Base-by-base conservation (phyloP, 495 filamentous ascomycete species). In the Penicillium argentinense region DNA sequence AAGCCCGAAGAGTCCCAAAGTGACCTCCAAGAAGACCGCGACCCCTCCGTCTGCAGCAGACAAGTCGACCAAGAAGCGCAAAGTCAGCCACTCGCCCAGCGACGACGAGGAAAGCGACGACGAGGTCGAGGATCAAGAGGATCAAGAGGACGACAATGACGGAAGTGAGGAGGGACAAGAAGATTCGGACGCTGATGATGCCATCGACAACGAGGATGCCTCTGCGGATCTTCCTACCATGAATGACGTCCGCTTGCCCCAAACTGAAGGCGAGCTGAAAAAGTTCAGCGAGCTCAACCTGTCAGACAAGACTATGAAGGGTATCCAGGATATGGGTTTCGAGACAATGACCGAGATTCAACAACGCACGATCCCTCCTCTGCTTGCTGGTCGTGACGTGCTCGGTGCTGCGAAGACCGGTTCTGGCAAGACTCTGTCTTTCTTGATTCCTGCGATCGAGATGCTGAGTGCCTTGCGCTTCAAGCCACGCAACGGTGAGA, bases 341-440 rank as follows among this genome's bases (percentile, higher is more conserved):
- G 83, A 87, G 59, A 89, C 79, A 13, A 95, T 98, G 93, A 97
- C 93, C 1, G 90, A 96, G 64, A 96, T 98, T 49, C 93, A 98
- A 63, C 80, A 84, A 47, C 77, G 87, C 50, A 88, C 84, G 5
- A 95, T 97, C 30, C 92, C 93, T 2, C 89, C 91, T 5, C 69
- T 93, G 16, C 75, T 97, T 49, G 89, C 91, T 28, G 93, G 93
- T 21, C 83, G 86, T 61, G 93, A 98, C 72, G 90, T 98, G 21
- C 80, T 98, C 21, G 93, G 95, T 53, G 93, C 93, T 21, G 93
- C 93, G 27, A 97, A 98, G 75, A 98, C 93, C 0, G 93, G 93
- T 7, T 92, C 87, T 12, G 93, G 93, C 58, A 98, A 98, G 76
- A 98, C 93, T 1, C 67, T 98, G 34, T 84, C 92, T 13, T 98